Evolutionary conservation across 768 basidiomycete genomes (phyloP), one percentile per base, ranked within the genome.

Genomic region (Cystobasidiopsis lactophilus): DNA sequence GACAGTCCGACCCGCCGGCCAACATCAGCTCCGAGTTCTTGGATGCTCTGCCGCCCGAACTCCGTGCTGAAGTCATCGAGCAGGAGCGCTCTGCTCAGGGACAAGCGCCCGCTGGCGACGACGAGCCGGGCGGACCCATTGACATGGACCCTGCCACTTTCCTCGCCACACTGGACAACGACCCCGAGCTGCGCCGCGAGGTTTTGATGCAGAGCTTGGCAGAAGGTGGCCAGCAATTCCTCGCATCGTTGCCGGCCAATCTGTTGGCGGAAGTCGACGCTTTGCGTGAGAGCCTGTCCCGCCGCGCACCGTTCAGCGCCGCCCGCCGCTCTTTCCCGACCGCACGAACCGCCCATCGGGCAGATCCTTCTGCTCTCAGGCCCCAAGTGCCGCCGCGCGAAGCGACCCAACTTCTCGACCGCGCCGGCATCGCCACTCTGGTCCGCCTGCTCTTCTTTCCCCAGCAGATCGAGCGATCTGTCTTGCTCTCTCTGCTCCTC

Each of bases 401-500:
- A 59, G 83, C 89, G 2, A 83, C 95, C 27, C 83, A 85, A 62
- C 75, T 98, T 1, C 74, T 98, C 41, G 93, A 98, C 64, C 91
- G 84, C 61, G 66, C 75, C 5, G 85, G 86, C 14, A 75, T 96
- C 43, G 83, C 88, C 0, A 79, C 80, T 23, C 77, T 98, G 18
- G 78, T 95, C 39, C 78, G 89, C 49, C 75, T 96, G 7, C 74
- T 98, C 21, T 98, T 98, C 73, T 93, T 86, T 74, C 93, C 93
- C 3, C 85, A 93, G 59, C 79, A 86, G 21, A 71, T 85, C 55
- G 78, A 77, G 68, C 88, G 85, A 69, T 80, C 75, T 46, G 68
- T 82, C 23, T 73, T 98, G 13, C 84, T 85, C 66, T 82, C 80
- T 63, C 79, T 93, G 1, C 77, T 98, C 33, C 79, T 85, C 57